These are phyloP conservation scores for Paraphaeosphaeria sporulosa DNA, from an alignment of 2,329 filamentous ascomycete species.

Conservation along the genomic window DNA sequence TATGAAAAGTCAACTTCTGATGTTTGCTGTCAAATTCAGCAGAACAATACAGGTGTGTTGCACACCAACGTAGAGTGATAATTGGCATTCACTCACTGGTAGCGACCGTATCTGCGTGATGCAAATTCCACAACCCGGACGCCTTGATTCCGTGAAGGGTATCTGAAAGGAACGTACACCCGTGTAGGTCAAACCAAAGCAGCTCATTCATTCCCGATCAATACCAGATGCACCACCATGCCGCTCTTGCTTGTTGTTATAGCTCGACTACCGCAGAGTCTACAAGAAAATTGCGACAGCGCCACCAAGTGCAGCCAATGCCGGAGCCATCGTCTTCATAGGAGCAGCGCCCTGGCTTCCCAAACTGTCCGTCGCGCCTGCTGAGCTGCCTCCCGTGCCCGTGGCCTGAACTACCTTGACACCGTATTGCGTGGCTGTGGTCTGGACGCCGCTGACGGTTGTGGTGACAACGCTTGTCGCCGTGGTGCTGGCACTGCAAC, in stretches of 20 bases:
- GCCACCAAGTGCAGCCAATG: constrained; percentile 26
- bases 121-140: not conserved
- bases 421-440: constrained; percentile 39
- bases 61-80: not conserved
- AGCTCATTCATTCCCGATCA: not conserved
- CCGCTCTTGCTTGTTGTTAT: constrained; percentile 15
- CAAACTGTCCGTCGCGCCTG: constrained; percentile 4
- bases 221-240: not conserved
- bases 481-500: constrained; percentile 43
- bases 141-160: not conserved
- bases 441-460: constrained; percentile 32
- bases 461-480: constrained; percentile 39
- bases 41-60: not conserved
- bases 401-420: constrained; percentile 42
- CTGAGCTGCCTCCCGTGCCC: constrained; percentile 9
- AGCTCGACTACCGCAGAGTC: constrained; percentile 21
- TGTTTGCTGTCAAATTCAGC: not conserved
- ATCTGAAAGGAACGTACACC: constrained; percentile 4
- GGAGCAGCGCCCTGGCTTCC: constrained; percentile 21
- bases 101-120: not conserved
- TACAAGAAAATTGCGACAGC: constrained; percentile 19
- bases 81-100: not conserved
- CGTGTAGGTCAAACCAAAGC: not conserved
- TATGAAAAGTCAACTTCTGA: not conserved
- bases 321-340: constrained; percentile 29